Evolutionary conservation across 2,329 filamentous ascomycete genomes (phyloP), one percentile per base, ranked within the genome.

Genomic region (Penicillium sp.): DNA sequence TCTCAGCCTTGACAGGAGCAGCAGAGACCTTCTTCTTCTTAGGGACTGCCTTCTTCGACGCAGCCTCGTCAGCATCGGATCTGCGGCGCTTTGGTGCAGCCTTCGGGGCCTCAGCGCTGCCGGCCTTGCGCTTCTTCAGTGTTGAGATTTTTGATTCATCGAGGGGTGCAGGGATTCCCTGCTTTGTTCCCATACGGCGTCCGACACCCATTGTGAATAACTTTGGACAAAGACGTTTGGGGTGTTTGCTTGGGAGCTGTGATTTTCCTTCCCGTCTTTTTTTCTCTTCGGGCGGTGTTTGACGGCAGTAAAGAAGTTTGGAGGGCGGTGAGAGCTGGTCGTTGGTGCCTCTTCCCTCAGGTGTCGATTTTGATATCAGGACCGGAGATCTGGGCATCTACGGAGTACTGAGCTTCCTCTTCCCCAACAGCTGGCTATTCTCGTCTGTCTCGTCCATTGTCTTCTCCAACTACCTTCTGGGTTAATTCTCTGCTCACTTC

Each of bases 111-210:
- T 86, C 87, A 39, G 86, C 85, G 65, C 90, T 81, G 58, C 84
- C 86, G 56, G 86, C 86, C 81, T 97, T 97, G 72, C 92, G 86
- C 84, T 97, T 97, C 70, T 87, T 91, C 68, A 62, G 72, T 24
- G 71, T 65, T 38, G 74, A 85, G 62, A 86, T 84, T 71, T 76
- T 78, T 18, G 75, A 79, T 64, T 96, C 91, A 62, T 94, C 91
- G 62, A 97, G 83, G 61, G 89, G 83, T 68, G 89, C 85, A 50
- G 94, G 94, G 61, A 88, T 82, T 52, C 92, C 93, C 83, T 97
- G 94, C 79, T 97, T 97, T 75, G 92, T 90, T 40, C 38, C 38
- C 88, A 97, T 95, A 68, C 92, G 91, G 73, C 92, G 89, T 74
- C 92, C 90, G 59, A 86, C 85, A 80, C 91, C 92, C 92, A 96